Evolutionary conservation across 768 basidiomycete species (phyloP), one percentile per base, ranked within the genome.

Genomic region (Polyporus arcularius): DNA sequence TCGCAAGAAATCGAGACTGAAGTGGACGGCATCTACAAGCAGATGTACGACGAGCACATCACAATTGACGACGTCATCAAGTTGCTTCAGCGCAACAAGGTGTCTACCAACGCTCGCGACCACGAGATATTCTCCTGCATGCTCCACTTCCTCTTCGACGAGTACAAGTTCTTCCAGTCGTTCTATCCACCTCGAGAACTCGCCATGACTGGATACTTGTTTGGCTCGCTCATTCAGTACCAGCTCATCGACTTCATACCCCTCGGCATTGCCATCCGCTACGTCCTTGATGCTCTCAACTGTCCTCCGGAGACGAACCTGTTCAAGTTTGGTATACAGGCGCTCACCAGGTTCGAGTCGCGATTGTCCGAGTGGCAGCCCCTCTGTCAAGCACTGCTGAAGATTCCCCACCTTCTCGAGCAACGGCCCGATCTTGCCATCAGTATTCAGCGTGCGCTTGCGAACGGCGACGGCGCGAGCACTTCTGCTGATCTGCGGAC

Each of bases 121-220:
- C 94, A 96, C 72, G 94, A 98, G 76, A 86, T 97, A 63, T 98
- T 98, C 72, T 97, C 95, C n/a, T 98, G 95, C 85, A 97, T 97
- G 88, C 88, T 99, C 53, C 96, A 98, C 78, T 96, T 97, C 81
- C 85, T 99, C 46, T 98, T 99, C 76, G 97, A 98, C 85, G 97
- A 99, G 77, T 97, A 97, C 86, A 96, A 95, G 70, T 99, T 98
- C 81, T 97, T 98, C 85, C 94, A 96, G 71, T 90, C 91, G 42
- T 97, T 90, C 75, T 94, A 94, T 69, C 97, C 97, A 28, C 82
- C 91, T 41, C 90, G 95, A 65, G 95, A 98, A 76, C 82, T 98
- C 48, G 87, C 88, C 54, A 94, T 98, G 87, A 98, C 97, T 7
- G 97, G 92, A 49, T 90, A 94, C 70, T 84, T 99, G 31, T 98